Percentiles rank a stretch among this genome's conserved stretches.
These are phyloP conservation scores for Suhomyces bokatorum DNA, from an alignment of 1,139 yeast genomes.

Conservation along the genomic window DNA sequence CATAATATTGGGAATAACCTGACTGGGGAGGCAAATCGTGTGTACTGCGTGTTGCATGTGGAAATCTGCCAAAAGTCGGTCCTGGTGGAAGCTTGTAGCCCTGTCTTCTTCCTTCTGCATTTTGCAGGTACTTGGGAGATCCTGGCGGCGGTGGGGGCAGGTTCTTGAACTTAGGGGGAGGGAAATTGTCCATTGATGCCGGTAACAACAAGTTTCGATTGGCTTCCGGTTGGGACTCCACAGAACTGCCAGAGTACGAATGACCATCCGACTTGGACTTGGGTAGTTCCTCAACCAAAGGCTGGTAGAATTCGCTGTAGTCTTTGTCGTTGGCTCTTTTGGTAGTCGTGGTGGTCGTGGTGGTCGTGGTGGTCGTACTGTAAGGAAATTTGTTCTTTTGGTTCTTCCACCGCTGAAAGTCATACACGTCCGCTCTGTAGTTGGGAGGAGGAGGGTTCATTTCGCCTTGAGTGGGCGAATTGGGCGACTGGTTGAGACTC, in stretches of 20 bases:
- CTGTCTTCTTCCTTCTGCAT: no score
- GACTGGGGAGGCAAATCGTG: no score
- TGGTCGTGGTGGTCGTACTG: conserved; percentile 11
- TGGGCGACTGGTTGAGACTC: conserved; percentile 3
- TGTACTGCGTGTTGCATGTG: no score
- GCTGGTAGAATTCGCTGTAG: neutral
- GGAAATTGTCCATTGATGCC: conserved; percentile 7
- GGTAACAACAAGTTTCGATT: conserved; percentile 4
- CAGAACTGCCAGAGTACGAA: conserved; percentile 1
- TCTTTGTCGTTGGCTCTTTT: conserved; percentile 4
- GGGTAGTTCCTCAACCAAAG: neutral
- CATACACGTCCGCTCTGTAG: conserved; percentile 15
- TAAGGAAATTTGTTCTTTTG: conserved; percentile 12
- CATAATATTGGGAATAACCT: neutral
- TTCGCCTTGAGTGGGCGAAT: conserved; percentile 3
- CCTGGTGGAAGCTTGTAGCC: no score
- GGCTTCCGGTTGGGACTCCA: neutral
- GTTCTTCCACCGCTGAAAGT: conserved; percentile 17
- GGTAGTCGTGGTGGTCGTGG: conserved; percentile 12
- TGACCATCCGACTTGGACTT: neutral
- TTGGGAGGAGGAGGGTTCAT: conserved; percentile 7
- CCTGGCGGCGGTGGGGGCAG: conserved; percentile 10
- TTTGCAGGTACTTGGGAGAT: conserved; percentile 2
- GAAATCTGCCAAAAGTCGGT: no score
- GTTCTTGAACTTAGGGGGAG: neutral